Evolutionary conservation across 2,329 filamentous ascomycete genomes (phyloP).

Genomic region (Acrocalymma vagum): DNA sequence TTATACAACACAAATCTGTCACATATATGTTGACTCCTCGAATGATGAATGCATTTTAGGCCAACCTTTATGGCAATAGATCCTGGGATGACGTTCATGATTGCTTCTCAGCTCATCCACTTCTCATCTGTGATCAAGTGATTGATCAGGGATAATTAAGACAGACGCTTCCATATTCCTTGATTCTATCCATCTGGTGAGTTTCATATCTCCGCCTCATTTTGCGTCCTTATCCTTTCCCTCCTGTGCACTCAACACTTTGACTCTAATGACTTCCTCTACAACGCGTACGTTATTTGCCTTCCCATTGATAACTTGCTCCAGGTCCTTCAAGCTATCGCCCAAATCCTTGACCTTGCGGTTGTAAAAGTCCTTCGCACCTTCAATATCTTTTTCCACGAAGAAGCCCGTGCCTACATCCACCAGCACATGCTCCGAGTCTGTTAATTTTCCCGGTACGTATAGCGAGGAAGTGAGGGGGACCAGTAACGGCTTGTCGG

Average conservation of each 20-base stretch:
- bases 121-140: no score
- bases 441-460: constrained; percentile 80
- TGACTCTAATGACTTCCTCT: constrained; percentile 71
- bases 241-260: constrained; percentile 46
- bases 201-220: constrained; percentile 21
- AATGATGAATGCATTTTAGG: no score
- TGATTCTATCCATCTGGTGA: no score
- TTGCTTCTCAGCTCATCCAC: no score
- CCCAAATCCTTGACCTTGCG: constrained; percentile 72
- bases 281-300: constrained; percentile 84
- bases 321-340: constrained; percentile 71
- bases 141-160: no score
- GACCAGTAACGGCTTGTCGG: constrained; percentile 76
- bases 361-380: constrained; percentile 73
- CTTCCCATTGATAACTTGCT: constrained; percentile 76
- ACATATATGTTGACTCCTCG: no score
- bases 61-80: no score
- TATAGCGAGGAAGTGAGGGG: constrained; percentile 95
- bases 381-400: constrained; percentile 79
- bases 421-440: constrained; percentile 64
- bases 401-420: constrained; percentile 95
- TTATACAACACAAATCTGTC: no score
- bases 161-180: no score
- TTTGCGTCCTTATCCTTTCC: constrained; percentile 32
- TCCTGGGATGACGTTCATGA: no score